These are phyloP conservation scores for Helminthosporium solani DNA, from an alignment of 2,329 filamentous ascomycete species.

Conservation along the genomic window DNA sequence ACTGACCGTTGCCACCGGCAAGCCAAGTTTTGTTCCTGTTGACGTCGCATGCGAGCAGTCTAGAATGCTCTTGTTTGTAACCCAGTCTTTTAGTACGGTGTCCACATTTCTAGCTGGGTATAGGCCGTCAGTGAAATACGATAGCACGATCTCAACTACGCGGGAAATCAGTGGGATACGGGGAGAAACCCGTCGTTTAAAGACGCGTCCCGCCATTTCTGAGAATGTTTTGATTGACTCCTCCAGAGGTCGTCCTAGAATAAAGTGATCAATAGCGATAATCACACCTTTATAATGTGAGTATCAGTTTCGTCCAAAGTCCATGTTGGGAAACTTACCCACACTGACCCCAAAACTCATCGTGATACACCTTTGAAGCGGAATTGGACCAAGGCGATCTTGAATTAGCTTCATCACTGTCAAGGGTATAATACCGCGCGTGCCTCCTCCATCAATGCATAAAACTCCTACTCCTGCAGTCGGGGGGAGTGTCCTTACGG, in stretches of 20 bases:
- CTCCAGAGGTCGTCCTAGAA: conserved; percentile 11
- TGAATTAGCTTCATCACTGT: conserved; percentile 4
- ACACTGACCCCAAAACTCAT: conserved; percentile 1
- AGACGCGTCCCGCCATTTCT: conserved; percentile 5
- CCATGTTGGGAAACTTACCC: conserved; percentile 1
- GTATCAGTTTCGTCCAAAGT: conserved; percentile 4
- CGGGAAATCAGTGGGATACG: conserved; percentile 10
- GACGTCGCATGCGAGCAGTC: conserved; percentile 12
- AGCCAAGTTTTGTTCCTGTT: conserved; percentile 12
- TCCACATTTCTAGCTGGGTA: conserved; percentile 14
- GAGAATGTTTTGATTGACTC: conserved; percentile 11
- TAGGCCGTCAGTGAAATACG: conserved; percentile 14
- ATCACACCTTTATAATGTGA: conserved; percentile 8
- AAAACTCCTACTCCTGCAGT: conserved; percentile 15
- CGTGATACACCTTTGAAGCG: neutral
- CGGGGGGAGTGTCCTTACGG: conserved; percentile 9
- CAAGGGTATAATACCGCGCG: neutral
- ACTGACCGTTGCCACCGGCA: conserved; percentile 13
- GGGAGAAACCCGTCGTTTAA: conserved; percentile 10
- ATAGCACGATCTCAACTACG: conserved; percentile 8
- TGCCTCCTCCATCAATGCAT: conserved; percentile 13
- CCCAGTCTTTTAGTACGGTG: conserved; percentile 13
- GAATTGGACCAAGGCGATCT: neutral
- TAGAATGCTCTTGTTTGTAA: conserved; percentile 10
- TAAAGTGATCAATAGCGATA: conserved; percentile 15